Evolutionary conservation across 2,329 filamentous ascomycete species (phyloP), one percentile per base, ranked within the genome.

Genomic region (Claviceps humidiphila): DNA sequence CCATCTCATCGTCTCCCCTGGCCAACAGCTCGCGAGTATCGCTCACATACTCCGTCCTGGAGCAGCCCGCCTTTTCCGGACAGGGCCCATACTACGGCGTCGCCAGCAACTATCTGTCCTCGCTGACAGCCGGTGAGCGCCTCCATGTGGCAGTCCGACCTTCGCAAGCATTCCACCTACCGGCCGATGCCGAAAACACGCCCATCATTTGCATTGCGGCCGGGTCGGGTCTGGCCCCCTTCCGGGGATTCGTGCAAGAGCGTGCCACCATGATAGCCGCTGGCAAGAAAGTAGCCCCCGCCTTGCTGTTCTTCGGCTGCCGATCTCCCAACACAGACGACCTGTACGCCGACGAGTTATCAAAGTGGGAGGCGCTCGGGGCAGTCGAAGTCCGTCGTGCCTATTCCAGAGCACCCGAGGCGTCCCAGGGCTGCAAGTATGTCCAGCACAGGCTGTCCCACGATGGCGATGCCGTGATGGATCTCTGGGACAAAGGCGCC

Each of bases 1-100:
- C 82, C 37, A 88, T 90, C 61, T 89, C 85, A 0, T 89, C 85
- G 0, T 87, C 85, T 0, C 84, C 85, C 0, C 71, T 87, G 0
- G 72, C 70, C 56, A 74, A 82, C 55, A 71, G 77, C 0, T 69
- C 68, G 11, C 72, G 72, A 53, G 76, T 77, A 49, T 82, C 82
- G 0, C 73, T 90, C 26, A 89, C 84, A 3, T 89, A 85, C 68
- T 75, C 76, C 3, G 75, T 89, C 1, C 73, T 87, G 49, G 74
- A 82, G 47, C 71, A 71, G 2, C 75, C 77, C 0, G 75, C 81
- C 0, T 68, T 74, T 11, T 71, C 74, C 2, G 71, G 71, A 49
- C 71, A 71, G 50, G 73, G 74, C 13, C 66, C 68, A 9, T 73
- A 80, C 65, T 61, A 77, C 6, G 82, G 82, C 49, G 80, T 84